Base-by-base conservation (phyloP, 208 protist genomes). In the Tritrichomonas foetus region DNA sequence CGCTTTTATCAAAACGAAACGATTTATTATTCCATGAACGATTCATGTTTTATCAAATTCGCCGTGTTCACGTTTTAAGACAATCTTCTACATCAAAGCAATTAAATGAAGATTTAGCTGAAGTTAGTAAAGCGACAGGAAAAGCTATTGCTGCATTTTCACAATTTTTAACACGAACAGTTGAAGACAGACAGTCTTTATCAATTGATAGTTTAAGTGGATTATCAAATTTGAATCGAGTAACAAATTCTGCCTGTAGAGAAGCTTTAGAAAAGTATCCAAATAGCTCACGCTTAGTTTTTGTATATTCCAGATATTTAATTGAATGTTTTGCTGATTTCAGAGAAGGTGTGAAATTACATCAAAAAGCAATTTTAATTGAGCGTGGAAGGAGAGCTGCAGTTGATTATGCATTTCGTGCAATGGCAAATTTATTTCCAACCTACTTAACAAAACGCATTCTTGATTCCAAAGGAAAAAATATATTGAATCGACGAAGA, bases 181-280 rank as follows among this genome's bases (percentile, higher is more conserved):
- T 89, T n/a, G 78, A 89, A 39, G 44, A 89, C 13, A 89, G 44
- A 16, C 78, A 89, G 9, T 41, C 53, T 39, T n/a, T 89, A 0
- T 39, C 78, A 33, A 89, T 89, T 33, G 47, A 89, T 36, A 33
- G 16, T n/a, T 50, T 89, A 3, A 50, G 1, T 33, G 20, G 47
- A 33, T 57, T 89, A 3, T 1, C 33, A 16, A 53, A 44, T 41
- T 20, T 49, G 16, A 53, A 57, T 57, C 78, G 41, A n/a, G 39
- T 44, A 57, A 57, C 47, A 57, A 1, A 53, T 53, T 20, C 41
- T 14, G 39, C 57, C 9, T 89, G 47, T 50, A 3, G 33, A 3
- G 78, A 89, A 89, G 78, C 78, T 22, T 57, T 89, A 20, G 41
- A 53, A 27, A 53, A 57, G 39, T 89, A 89, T 57, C 78, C 78